Conservation (phyloP, 768 basidiomycete genomes). For the Rhizopogon sp. region DNA sequence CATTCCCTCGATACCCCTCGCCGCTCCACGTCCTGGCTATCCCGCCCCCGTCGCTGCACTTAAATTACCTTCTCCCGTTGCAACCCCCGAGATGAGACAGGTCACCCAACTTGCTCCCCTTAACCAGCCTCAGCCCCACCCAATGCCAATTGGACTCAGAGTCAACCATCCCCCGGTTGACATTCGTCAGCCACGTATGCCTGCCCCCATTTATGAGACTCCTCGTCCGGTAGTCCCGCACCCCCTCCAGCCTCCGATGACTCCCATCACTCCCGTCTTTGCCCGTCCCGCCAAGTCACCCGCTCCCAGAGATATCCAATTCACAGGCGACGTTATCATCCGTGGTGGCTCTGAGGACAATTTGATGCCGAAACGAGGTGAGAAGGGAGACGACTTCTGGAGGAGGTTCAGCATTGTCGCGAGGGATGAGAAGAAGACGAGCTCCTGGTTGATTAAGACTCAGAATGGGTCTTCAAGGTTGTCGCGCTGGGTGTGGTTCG, state of each 20-base stretch:
- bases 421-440: slow-evolving; percentile 58
- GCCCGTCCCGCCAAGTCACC: slow-evolving; percentile 49
- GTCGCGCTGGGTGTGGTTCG: slow-evolving; percentile 66
- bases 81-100: slow-evolving; percentile 29
- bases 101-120: slow-evolving; percentile 18
- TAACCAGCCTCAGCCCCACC: slow-evolving; percentile 8
- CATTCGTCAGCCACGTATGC: slow-evolving; percentile 18
- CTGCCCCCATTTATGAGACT: slow-evolving; percentile 28
- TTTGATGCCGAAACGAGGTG: slow-evolving; percentile 60
- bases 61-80: slow-evolving; percentile 47
- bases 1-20: slow-evolving; percentile 40
- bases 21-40: slow-evolving; percentile 71
- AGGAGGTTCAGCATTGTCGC: slow-evolving; percentile 81
- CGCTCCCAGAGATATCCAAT: slow-evolving; percentile 40
- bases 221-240: slow-evolving; percentile 44
- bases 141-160: slow-evolving; percentile 10
- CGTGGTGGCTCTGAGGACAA: slow-evolving; percentile 66
- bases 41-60: slow-evolving; percentile 65
- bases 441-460: slow-evolving; percentile 64
- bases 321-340: slow-evolving; percentile 51
- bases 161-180: slow-evolving; percentile 15
- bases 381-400: slow-evolving; percentile 84
- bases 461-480: slow-evolving; percentile 46
- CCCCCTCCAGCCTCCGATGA: slow-evolving; percentile 70
- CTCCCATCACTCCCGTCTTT: slow-evolving; percentile 77